Conservation (phyloP, 257 asterid genomes). For the Ocimum tenuiflorum region DNA sequence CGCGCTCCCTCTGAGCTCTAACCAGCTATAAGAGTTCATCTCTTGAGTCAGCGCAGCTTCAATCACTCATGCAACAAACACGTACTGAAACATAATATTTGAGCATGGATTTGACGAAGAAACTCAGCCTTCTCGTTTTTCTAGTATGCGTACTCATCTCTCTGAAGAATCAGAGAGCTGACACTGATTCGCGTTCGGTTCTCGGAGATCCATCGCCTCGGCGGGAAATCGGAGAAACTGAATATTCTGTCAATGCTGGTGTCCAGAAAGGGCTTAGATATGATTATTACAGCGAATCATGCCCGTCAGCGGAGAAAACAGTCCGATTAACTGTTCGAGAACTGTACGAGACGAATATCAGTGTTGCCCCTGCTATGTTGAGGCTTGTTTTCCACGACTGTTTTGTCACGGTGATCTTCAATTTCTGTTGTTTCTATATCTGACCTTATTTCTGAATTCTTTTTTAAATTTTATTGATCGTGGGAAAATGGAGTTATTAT, state of each 20-base stretch:
- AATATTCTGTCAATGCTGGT: not conserved
- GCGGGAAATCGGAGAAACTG: conserved; percentile 13
- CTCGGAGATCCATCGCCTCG: conserved; percentile 4
- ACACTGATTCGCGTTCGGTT: conserved; percentile 15
- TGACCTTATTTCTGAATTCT: not conserved
- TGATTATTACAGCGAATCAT: conserved; percentile 50
- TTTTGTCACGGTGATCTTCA: conserved; percentile 40
- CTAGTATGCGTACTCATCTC: conserved; percentile 43
- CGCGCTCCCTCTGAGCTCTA: too few species aligned
- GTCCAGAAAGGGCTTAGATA: conserved; percentile 25
- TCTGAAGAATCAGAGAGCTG: conserved; percentile 38
- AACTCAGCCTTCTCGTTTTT: conserved; percentile 40
- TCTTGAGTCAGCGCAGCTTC: not conserved
- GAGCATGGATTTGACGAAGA: conserved; percentile 43
- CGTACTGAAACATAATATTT: not conserved
- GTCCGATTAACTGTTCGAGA: conserved; percentile 36
- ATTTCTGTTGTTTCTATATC: not conserved
- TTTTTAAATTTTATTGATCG: not conserved
- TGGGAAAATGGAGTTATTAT: not conserved
- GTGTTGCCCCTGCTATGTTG: conserved; percentile 48
- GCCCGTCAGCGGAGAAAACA: conserved; percentile 50
- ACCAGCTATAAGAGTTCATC: too few species aligned
- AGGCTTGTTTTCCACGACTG: conserved; percentile 66
- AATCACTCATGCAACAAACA: not conserved
- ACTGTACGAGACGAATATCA: conserved; percentile 23